phyloP scores from a whole-genome alignment of 1,284 basidiomycete genomes.

The Trichosporon sp. region DNA sequence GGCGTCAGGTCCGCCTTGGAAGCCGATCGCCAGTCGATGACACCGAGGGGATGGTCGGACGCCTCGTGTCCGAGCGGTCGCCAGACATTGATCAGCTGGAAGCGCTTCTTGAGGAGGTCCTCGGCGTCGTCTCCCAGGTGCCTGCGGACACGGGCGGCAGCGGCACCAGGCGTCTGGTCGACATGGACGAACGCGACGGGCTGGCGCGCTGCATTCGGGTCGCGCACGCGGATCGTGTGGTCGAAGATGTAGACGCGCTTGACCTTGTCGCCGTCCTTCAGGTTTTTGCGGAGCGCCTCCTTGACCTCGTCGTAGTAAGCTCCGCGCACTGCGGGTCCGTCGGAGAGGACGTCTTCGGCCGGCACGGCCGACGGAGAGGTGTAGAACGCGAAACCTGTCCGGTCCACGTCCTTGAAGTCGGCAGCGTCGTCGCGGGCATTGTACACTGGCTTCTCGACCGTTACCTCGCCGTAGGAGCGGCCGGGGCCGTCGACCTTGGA shows the following conservation, averaged over 20 bases:
- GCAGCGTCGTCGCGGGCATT: conserved; percentile 29
- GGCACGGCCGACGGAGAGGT: conserved; percentile 25
- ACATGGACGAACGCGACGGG: conserved; percentile 32
- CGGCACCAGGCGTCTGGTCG: conserved; percentile 33
- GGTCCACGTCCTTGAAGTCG: conserved; percentile 30
- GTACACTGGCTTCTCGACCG: conserved; percentile 24
- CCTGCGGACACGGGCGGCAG: conserved; percentile 26
- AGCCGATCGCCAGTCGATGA: conserved; percentile 32
- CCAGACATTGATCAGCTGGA: conserved; percentile 37
- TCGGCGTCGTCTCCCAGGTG: conserved; percentile 30
- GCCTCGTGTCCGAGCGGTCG: conserved; percentile 29
- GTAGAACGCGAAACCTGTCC: conserved; percentile 32
- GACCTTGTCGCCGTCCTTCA: conserved; percentile 25
- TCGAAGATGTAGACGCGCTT: conserved; percentile 29
- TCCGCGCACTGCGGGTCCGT: conserved; percentile 23
- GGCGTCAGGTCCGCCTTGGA: conserved; percentile 24
- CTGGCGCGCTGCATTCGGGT: conserved; percentile 28
- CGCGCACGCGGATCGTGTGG: conserved; percentile 33
- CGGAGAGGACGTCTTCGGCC: conserved; percentile 22
- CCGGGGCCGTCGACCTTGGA: conserved; percentile 29
- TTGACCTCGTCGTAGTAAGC: conserved; percentile 32
- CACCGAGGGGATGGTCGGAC: conserved; percentile 28
- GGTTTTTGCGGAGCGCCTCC: conserved; percentile 26
- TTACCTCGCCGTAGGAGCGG: conserved; percentile 9
- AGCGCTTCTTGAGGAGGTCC: conserved; percentile 28